Conservation (phyloP, 371 early-diverging fungal species). For the Blastocladiella emersonii region DNA sequence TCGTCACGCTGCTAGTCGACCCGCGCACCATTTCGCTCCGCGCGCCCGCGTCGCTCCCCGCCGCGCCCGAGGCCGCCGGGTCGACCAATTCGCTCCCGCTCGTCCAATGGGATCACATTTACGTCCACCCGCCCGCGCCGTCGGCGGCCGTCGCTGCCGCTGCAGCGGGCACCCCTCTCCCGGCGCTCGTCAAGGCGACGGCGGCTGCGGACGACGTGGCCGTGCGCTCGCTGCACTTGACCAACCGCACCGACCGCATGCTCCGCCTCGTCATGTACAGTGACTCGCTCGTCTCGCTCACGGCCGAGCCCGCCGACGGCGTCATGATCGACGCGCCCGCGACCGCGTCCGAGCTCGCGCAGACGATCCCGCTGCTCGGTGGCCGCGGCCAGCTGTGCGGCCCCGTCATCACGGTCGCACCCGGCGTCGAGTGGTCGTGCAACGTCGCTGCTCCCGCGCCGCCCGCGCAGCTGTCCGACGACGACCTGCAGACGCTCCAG, state of each 20-base stretch:
- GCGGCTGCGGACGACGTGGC: background rate
- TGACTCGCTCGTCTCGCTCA: background rate
- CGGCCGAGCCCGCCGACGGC: background rate
- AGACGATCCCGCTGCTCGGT: background rate
- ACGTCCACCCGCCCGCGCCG: background rate
- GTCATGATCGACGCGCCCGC: too few species aligned
- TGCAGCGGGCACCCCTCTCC: too few species aligned
- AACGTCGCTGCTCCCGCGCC: background rate
- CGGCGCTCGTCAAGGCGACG: too few species aligned
- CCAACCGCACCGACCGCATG: background rate
- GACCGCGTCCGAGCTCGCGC: background rate
- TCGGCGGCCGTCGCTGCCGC: too few species aligned
- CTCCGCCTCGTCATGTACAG: background rate
- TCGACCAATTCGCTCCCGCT: background rate
- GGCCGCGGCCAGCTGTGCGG: background rate
- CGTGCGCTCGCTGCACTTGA: too few species aligned
- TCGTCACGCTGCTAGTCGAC: conserved; percentile 4
- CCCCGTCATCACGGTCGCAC: background rate
- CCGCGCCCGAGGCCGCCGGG: background rate
- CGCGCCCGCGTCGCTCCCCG: background rate
- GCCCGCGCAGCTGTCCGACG: background rate
- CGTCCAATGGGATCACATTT: conserved; percentile 3
- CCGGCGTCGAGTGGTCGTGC: background rate
- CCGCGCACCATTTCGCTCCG: background rate
- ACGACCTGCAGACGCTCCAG: background rate